Conservation (phyloP, 441 rosid species). For the Melastoma candidum region DNA sequence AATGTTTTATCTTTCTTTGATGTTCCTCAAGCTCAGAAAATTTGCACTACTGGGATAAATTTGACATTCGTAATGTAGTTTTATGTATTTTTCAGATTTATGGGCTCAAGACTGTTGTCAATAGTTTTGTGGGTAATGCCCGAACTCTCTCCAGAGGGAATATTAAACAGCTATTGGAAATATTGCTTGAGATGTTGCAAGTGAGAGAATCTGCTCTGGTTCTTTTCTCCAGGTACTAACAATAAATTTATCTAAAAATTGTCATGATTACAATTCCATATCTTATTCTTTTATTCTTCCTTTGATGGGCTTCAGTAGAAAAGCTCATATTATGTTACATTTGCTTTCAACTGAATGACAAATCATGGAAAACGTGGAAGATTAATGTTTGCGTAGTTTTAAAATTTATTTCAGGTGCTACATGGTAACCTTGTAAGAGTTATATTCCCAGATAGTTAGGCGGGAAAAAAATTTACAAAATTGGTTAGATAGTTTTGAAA, state of each 20-base stretch:
- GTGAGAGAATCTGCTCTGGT: slow-evolving; percentile 28
- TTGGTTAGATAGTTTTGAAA: no score
- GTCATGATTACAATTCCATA: neutral
- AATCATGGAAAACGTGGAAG: no score
- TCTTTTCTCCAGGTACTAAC: slow-evolving; percentile 43
- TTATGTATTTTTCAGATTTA: slow-evolving; percentile 50
- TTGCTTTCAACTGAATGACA: no score
- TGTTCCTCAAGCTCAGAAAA: no score
- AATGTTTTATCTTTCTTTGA: no score
- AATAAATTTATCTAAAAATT: neutral
- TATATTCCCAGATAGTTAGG: no score
- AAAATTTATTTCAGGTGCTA: no score
- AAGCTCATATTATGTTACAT: no score
- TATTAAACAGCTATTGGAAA: slow-evolving; percentile 43
- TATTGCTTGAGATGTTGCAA: slow-evolving; percentile 54
- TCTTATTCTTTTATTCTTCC: neutral
- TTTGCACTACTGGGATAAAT: no score
- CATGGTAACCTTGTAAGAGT: no score
- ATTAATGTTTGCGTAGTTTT: no score
- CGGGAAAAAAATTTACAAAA: no score
- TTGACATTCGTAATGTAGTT: slow-evolving; percentile 2
- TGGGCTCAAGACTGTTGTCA: slow-evolving; percentile 82
- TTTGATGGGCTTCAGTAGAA: neutral
- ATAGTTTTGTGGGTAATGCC: slow-evolving; percentile 68
- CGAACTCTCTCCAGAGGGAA: slow-evolving; percentile 40